Base-by-base conservation (phyloP, 768 basidiomycete species). In the Gyrodon lividus region DNA sequence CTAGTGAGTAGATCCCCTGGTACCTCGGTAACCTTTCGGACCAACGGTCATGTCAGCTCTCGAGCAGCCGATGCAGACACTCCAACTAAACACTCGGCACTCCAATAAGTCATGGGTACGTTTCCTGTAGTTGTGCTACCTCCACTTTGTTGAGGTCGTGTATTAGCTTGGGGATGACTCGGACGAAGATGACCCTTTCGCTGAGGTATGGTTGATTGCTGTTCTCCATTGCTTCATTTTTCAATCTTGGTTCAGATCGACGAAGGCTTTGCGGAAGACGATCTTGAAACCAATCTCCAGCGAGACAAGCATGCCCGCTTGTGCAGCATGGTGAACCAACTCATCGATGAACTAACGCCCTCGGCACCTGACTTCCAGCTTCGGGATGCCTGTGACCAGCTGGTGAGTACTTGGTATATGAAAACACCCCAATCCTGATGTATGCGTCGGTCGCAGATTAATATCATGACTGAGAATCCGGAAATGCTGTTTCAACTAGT, bases 101-200 rank as follows among this genome's bases (percentile, higher is more conserved):
- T 93, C 95, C 20, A 93, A 88, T 66, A 87, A 85, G 71, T 93
- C 94, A 10, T 97, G 93, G 92, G 89, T 89, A 64, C 8, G 63
- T 52, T 43, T 20, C 23, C 5, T 6, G 13, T 20, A 33, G 75
- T 56, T 8, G 5, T 16, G 31, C 12, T 34, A 44, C 10, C 16
- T 34, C 30, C 39, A 10, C 28, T 30, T 51, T 31, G 22, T 48
- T n/a, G 46, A 41, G 33, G 48, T 30, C 50, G 43, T 46, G 39
- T 19, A 48, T n/a, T 55, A 89, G 85, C 71, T 88, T 48, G 86
- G 86, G 8, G 92, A 92, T 39, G 90, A 89, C 30, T 83, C 82
- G 2, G 93, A 96, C 51, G 94, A 96, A 46, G 91, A 93, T 48
- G 94, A 99, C 74, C 96, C 97, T 1, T 99, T 99, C 60, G 94